Percentiles rank a stretch among this genome's conserved stretches.
These are phyloP conservation scores for Flaveria floridana DNA, from an alignment of 140 eudicot species.

Conservation along the genomic window DNA sequence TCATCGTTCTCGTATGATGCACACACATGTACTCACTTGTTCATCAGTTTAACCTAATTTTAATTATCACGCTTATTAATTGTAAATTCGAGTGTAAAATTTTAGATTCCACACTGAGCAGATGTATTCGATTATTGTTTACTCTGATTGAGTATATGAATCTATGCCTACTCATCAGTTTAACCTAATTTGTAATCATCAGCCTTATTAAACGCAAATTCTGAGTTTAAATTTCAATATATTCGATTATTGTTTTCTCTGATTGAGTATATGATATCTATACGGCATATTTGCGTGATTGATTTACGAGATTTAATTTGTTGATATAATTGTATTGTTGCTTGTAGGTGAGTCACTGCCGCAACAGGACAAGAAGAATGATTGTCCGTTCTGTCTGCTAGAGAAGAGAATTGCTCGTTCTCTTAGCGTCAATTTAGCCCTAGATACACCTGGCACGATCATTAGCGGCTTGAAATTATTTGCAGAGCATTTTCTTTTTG, in stretches of 20 bases:
- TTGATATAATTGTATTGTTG: neutral
- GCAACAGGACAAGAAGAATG: constrained; percentile 66
- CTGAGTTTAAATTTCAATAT: neutral
- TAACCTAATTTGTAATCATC: constrained; percentile 21
- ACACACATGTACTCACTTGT: neutral
- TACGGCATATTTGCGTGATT: neutral
- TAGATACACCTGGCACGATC: constrained; percentile 68
- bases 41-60: constrained; percentile 28
- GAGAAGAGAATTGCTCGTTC: constrained; percentile 81
- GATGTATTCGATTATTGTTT: neutral
- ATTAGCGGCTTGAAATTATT: constrained; percentile 58
- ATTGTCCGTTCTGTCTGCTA: constrained; percentile 85
- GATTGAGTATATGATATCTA: neutral
- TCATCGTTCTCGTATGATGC: neutral
- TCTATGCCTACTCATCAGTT: neutral
- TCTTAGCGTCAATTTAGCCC: constrained; percentile 45
- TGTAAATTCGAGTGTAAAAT: neutral
- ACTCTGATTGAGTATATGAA: neutral
- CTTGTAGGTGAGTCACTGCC: constrained; percentile 58
- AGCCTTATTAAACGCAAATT: neutral
- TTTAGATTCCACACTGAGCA: neutral
- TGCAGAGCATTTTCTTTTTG: constrained; percentile 72
- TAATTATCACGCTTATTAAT: neutral
- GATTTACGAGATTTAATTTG: neutral
- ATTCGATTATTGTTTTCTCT: neutral